These are phyloP conservation scores for Ophiostoma sp. DNA, from an alignment of 2,329 filamentous ascomycete species.

Conservation along the genomic window DNA sequence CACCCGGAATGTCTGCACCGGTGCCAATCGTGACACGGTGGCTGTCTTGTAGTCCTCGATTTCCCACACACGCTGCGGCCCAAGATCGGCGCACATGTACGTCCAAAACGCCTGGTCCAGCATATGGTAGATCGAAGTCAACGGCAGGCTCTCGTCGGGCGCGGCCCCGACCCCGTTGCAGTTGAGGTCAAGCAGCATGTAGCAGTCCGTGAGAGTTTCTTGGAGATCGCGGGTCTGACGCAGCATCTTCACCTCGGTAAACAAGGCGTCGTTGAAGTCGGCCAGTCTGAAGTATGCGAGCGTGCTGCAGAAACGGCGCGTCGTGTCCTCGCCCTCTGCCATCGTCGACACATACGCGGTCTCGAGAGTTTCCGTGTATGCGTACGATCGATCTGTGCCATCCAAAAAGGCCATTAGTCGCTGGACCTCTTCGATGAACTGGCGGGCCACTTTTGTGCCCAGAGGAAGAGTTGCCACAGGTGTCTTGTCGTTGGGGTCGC, in stretches of 20 bases:
- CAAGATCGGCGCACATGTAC: background rate
- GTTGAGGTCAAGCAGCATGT: constrained; percentile 2
- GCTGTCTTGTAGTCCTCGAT: constrained; percentile 17
- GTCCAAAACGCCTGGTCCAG: constrained; percentile 2
- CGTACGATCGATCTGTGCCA: constrained; percentile 54
- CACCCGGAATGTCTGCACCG: constrained; percentile 27
- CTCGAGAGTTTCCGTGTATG: constrained; percentile 41
- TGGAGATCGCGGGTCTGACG: background rate
- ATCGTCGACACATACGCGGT: background rate
- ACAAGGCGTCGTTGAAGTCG: constrained; percentile 13
- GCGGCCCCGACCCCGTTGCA: no score
- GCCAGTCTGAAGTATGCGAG: constrained; percentile 28
- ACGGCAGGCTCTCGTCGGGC: background rate
- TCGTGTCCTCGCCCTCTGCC: constrained; percentile 31
- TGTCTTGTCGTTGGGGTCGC: background rate
- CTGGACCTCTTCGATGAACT: constrained; percentile 52
- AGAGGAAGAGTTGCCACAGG: background rate
- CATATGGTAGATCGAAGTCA: background rate
- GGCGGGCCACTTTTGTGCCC: constrained; percentile 29
- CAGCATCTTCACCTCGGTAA: constrained; percentile 14
- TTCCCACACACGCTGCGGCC: background rate
- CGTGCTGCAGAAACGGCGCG: constrained; percentile 43
- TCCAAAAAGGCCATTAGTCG: constrained; percentile 60
- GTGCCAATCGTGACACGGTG: constrained; percentile 16
- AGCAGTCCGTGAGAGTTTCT: background rate